Percentiles rank a stretch among this genome's conserved stretches.
phyloP scores from a whole-genome alignment of 2,329 filamentous ascomycete genomes.

The Fonsecaea pugnacius region DNA sequence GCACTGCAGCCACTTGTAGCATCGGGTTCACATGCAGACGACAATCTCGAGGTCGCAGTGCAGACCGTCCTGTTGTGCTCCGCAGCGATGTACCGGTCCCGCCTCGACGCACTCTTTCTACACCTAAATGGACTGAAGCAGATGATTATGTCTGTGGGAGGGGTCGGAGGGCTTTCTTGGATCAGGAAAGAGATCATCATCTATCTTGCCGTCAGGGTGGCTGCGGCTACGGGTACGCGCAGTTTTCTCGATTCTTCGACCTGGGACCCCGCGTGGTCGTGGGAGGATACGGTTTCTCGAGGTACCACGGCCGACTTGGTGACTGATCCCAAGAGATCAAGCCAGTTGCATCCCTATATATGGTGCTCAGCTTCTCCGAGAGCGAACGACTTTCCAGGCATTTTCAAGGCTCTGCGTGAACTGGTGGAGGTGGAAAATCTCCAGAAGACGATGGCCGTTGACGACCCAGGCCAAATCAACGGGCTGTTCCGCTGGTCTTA shows the following conservation, averaged over 20 bases:
- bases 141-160: slow-evolving; percentile 8
- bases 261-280: slow-evolving; percentile 15
- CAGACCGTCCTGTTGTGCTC: slow-evolving; percentile 3
- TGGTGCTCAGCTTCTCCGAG: not conserved
- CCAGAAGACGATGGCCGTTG: not conserved
- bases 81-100: not conserved
- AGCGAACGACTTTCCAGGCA: not conserved
- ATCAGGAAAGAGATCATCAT: not conserved
- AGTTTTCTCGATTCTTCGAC: not conserved
- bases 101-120: slow-evolving; percentile 4
- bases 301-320: not conserved
- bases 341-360: not conserved
- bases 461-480: not conserved
- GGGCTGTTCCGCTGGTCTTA: slow-evolving; percentile 6
- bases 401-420: slow-evolving; percentile 5
- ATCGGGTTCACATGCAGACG: not conserved
- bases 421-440: slow-evolving; percentile 3
- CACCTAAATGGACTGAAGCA: slow-evolving; percentile 4
- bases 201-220: slow-evolving; percentile 10
- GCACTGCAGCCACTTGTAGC: slow-evolving; percentile 3
- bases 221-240: slow-evolving; percentile 5
- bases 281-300: not conserved
- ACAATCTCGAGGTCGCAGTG: not conserved
- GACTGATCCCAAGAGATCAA: not conserved
- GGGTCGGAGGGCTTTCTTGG: slow-evolving; percentile 2